Conservation (phyloP, 345 rosid species). For the Arabidopsis thaliana region TAIR10.1 NC_003075.7:10398501-10399000, state of each 20-base stretch:
- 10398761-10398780: conserved; percentile 38
- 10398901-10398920: conserved; percentile 30
- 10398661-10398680: conserved; percentile 29
- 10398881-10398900: conserved; percentile 11
- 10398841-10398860: conserved; percentile 44
- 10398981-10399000: conserved; percentile 65
- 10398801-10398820: background rate
- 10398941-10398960: background rate
- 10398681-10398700: conserved; percentile 29
- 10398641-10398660: conserved; percentile 24
- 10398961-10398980: conserved; percentile 49
- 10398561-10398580: background rate
- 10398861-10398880: conserved; percentile 38
- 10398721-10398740: conserved; percentile 64
- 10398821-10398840: conserved; percentile 27
- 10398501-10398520: conserved; percentile 20
- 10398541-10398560: background rate
- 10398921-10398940: conserved; percentile 16
- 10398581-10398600: background rate
- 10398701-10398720: conserved; percentile 33
- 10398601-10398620: background rate
- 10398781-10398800: conserved; percentile 32
- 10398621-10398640: background rate
- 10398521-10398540: conserved; percentile 30
- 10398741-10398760: conserved; percentile 51